Evolutionary conservation across 306 rosid genomes (phyloP), one percentile per base, ranked within the genome.

Genomic region (Rubus idaeus): DNA sequence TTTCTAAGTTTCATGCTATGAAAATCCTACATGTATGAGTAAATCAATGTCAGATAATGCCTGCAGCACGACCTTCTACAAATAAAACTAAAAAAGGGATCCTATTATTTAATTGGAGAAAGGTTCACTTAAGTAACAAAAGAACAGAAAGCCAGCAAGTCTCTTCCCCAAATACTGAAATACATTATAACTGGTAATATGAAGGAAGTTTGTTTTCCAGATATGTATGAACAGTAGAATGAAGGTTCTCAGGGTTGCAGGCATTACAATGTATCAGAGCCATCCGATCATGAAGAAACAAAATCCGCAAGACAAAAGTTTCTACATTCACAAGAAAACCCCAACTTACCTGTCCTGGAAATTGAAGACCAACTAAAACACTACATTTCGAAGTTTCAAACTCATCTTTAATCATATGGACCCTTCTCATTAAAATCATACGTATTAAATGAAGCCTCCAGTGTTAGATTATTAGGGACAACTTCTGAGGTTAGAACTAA

Each of bases 131-230:
- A 17, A 51, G 46, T 53, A 40, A 39, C 1, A 41, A 42, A 73
- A 57, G 41, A 56, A 73, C 14, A 57, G 17, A 37, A 73, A 21
- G 50, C 40, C 65, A 53, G 40, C 67, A 73, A 73, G 67, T 56
- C 42, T 57, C 55, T 70, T 50, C n/a, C 30, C 74, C 9, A 6
- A n/a, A 49, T n/a, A n/a, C n/a, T n/a, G n/a, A n/a, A n/a, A n/a
- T 49, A 30, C 56, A 26, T 16, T 30, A 4, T 4, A 40, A 70
- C 45, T 70, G 58, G 17, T 16, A 30, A 16, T 8, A 26, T 14
- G 61, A 70, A 70, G 56, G 10, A 69, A 13, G 21, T 21, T 69
- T 14, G 18, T 5, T 49, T 70, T 49, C 44, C 26, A 42, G 68
- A 57, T 23, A 42, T 21, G 47, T 42, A 13, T 5, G 35, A 46